These are phyloP conservation scores for Lactarius hatsudake DNA, from an alignment of 768 basidiomycete genomes.

Conservation along the genomic window DNA sequence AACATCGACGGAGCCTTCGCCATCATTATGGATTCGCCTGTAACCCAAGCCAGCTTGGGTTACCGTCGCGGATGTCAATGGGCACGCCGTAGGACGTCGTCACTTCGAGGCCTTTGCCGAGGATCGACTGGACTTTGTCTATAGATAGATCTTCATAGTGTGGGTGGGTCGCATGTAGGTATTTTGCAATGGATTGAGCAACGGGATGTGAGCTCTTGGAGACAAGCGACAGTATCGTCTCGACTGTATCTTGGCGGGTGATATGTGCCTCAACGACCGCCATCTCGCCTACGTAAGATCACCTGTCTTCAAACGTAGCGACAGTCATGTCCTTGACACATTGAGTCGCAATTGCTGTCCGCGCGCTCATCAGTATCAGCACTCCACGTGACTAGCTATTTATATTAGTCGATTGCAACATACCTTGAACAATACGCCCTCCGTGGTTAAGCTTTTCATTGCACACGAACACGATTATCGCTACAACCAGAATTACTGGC, in stretches of 20 bases:
- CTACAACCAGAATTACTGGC: constrained; percentile 46
- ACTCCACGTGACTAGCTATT: background rate
- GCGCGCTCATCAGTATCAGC: background rate
- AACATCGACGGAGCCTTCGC: constrained; percentile 46
- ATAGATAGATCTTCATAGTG: constrained; percentile 9
- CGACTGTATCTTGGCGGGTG: constrained; percentile 29
- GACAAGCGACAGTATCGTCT: constrained; percentile 33
- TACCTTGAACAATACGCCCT: constrained; percentile 36
- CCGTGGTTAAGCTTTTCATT: constrained; percentile 31
- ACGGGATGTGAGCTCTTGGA: constrained; percentile 39
- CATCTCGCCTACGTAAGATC: constrained; percentile 48
- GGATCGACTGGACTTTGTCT: constrained; percentile 33
- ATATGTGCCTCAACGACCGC: constrained; percentile 39
- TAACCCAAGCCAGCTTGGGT: constrained; percentile 37
- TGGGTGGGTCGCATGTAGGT: constrained; percentile 29
- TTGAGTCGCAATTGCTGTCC: constrained; percentile 20
- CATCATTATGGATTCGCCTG: constrained; percentile 35
- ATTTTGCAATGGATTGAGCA: constrained; percentile 35
- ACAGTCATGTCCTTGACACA: constrained; percentile 36
- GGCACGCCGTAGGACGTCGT: constrained; percentile 32
- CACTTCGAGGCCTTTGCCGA: constrained; percentile 39
- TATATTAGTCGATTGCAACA: background rate
- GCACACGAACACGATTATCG: constrained; percentile 38
- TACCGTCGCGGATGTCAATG: constrained; percentile 41
- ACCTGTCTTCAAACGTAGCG: constrained; percentile 59